Percentiles rank a stretch among this genome's conserved stretches.
These are phyloP conservation scores for Hibiscus mutabilis DNA, from an alignment of 345 rosid genomes.

Conservation along the genomic window DNA sequence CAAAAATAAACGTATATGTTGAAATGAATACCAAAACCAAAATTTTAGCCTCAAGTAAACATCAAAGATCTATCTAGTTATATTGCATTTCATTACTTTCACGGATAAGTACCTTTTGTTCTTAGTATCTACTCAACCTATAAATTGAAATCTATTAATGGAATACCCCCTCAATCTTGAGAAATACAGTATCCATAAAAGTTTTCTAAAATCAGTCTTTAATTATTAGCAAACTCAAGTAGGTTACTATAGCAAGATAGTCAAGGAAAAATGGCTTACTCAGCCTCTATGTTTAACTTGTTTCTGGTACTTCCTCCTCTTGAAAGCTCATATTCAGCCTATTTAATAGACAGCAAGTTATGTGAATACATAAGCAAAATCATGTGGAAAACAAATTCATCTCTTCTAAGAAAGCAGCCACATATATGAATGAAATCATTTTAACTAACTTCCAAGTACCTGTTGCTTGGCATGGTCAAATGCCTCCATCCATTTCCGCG, in stretches of 20 bases:
- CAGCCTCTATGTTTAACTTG: slow-evolving; percentile 67
- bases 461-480: slow-evolving; percentile 95
- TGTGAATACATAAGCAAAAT: slow-evolving; percentile 1
- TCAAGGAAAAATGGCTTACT: slow-evolving; percentile 44
- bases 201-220: neutral
- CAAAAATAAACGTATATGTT: too few relatives aligned
- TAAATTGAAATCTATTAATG: neutral
- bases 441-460: slow-evolving; percentile 31
- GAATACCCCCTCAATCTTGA: neutral
- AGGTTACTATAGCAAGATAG: slow-evolving; percentile 10
- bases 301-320: slow-evolving; percentile 58
- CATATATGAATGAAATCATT: neutral
- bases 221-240: neutral
- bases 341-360: slow-evolving; percentile 16
- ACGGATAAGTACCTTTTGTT: neutral
- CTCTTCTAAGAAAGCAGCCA: neutral
- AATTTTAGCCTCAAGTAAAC: slow-evolving; percentile 1
- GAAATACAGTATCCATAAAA: neutral
- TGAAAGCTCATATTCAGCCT: slow-evolving; percentile 76
- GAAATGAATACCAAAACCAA: neutral
- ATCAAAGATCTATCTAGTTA: neutral
- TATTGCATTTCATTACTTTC: neutral
- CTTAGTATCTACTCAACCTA: neutral
- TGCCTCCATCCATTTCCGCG: slow-evolving; percentile 82
- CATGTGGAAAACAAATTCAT: slow-evolving; percentile 1